phyloP scores from a whole-genome alignment of 306 rosid genomes.

The Glycyrrhiza uralensis region DNA sequence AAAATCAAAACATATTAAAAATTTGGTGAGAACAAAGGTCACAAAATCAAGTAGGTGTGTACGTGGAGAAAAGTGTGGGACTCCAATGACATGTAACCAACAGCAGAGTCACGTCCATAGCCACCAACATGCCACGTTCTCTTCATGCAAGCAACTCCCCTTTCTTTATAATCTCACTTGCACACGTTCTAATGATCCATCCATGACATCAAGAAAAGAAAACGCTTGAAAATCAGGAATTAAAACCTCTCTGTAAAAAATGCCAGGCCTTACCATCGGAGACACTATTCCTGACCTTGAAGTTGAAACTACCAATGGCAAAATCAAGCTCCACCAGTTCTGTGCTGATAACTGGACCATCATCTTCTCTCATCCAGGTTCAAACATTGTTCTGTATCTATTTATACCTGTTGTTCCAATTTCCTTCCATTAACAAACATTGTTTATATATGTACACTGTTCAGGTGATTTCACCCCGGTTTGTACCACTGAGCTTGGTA shows the following conservation, averaged over 20 bases:
- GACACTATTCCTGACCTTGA: conserved; percentile 69
- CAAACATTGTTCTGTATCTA: neutral
- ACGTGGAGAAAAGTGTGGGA: conserved; percentile 20
- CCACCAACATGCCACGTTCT: conserved; percentile 62
- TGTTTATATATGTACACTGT: too few relatives aligned
- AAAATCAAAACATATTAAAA: too few relatives aligned
- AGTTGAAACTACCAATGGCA: conserved; percentile 72
- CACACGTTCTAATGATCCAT: neutral
- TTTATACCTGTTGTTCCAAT: too few relatives aligned
- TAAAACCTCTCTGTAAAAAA: conserved; percentile 2
- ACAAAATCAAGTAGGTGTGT: neutral
- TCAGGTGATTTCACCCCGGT: conserved; percentile 86
- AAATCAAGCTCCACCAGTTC: conserved; percentile 52
- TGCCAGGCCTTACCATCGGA: conserved; percentile 88
- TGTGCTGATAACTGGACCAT: conserved; percentile 57
- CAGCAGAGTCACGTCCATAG: neutral
- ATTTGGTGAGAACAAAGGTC: neutral
- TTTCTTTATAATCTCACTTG: conserved; percentile 13
- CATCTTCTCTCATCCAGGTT: conserved; percentile 86
- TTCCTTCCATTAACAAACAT: too few relatives aligned
- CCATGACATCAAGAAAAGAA: too few relatives aligned
- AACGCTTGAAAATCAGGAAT: neutral
- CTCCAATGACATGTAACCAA: conserved; percentile 13
- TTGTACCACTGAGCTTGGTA: conserved; percentile 80
- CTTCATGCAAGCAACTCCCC: conserved; percentile 50